Base-by-base conservation (phyloP, 2,329 filamentous ascomycete species). In the Ascochyta lentis region DNA sequence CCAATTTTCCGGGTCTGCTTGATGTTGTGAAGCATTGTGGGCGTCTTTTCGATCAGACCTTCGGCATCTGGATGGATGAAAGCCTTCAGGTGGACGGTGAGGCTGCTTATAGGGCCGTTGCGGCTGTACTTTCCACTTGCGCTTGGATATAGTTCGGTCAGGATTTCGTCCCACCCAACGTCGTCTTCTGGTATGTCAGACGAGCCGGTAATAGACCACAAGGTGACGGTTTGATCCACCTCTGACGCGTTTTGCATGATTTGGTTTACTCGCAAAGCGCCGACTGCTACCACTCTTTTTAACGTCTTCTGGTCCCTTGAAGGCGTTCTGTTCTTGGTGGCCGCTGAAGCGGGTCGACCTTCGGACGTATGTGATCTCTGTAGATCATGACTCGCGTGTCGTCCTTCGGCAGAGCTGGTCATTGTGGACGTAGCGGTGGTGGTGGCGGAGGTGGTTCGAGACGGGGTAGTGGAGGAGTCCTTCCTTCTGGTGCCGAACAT, bases 1-100 rank as follows among this genome's bases (percentile, higher is more conserved):
- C 93, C 95, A 74, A 98, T 93, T 73, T 95, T 95, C 67, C 83
- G 89, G 0, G 93, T 96, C 73, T 89, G 89, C 54, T 83, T 83
- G 56, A 98, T 85, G 47, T 89, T 88, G 46, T 96, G 89, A 13
- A 99, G 85, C 13, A 96, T 79, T 0, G 94, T 98, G 0, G 95
- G 95, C 3, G 92, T 96, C 43, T 89, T 87, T 68, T 90, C 91
- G 69, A 98, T 89, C 37, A 99, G 83, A 0, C 79, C 81, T 62
- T 96, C 92, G 1, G 92, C 87, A 66, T 98, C 92, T 1, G 86
- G 81, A 65, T 89, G 84, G 33, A 86, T 84, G 73, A 97, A 97
- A 1, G 90, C 84, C 64, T 89, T 89, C 13, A 97, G 79, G 57
- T 91, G 89, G 1, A 97, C 80, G 63, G 94, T 90, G 6, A 98